A percentile compares a stretch with the other conserved stretches of the same genome.
These are phyloP conservation scores for Stagonosporopsis chrysanthemi DNA, from an alignment of 2,329 filamentous ascomycete genomes.

Conservation along the genomic window DNA sequence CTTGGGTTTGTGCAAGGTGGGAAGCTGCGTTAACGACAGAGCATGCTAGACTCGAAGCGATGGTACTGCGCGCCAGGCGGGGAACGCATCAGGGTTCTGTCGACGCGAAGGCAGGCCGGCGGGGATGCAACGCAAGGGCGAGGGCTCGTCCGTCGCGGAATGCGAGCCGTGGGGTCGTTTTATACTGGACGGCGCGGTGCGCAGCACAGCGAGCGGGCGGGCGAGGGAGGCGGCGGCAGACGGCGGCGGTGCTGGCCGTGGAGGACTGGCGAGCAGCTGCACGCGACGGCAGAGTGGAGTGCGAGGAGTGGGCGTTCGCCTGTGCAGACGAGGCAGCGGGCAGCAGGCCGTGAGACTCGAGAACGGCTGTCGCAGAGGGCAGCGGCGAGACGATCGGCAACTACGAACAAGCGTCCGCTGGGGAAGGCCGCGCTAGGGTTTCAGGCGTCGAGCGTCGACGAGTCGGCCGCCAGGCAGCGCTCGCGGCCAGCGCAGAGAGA, in stretches of 20 bases:
- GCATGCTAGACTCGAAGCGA: slow-evolving; percentile 51
- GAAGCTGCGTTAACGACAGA: slow-evolving; percentile 43
- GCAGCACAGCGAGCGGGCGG: slow-evolving; percentile 8
- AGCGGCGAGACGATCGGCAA: slow-evolving; percentile 28
- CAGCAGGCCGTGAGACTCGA: not conserved
- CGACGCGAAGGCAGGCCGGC: slow-evolving; percentile 26
- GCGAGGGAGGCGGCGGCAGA: slow-evolving; percentile 3
- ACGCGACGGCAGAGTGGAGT: slow-evolving; percentile 5
- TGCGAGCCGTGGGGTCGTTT: slow-evolving; percentile 16
- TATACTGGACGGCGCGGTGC: not conserved
- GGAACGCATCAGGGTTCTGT: slow-evolving; percentile 49
- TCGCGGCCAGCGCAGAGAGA: not conserved
- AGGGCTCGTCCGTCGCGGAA: slow-evolving; percentile 11
- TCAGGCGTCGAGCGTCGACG: slow-evolving; percentile 7
- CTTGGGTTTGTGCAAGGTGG: slow-evolving; percentile 44
- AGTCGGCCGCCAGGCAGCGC: not conserved
- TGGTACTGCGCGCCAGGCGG: slow-evolving; percentile 48
- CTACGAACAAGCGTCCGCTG: slow-evolving; percentile 31
- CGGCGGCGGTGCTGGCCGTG: not conserved
- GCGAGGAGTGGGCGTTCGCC: slow-evolving; percentile 1
- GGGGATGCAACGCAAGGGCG: slow-evolving; percentile 49
- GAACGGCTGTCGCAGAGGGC: slow-evolving; percentile 6
- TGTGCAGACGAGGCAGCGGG: slow-evolving; percentile 1
- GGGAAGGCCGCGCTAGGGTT: slow-evolving; percentile 26
- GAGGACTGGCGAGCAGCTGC: slow-evolving; percentile 8